Percentiles rank a stretch among this genome's conserved stretches.
Conservation (phyloP, 2,329 filamentous ascomycete species). For the Fusarium concolor region DNA sequence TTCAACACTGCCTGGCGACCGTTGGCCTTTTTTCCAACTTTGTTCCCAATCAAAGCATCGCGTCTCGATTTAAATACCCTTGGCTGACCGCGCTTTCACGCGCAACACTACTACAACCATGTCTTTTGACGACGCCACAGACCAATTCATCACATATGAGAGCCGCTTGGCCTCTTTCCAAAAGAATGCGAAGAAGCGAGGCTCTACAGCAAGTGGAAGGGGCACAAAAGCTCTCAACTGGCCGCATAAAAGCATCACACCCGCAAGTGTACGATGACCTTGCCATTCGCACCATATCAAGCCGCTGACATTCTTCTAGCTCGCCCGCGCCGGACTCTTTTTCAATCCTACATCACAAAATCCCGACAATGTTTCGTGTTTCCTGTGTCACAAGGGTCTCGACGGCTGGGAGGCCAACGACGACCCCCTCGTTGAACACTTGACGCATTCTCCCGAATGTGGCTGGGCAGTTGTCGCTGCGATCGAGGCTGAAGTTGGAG, state of each 20-base stretch:
- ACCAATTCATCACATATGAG: constrained; percentile 72
- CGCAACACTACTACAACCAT: constrained; percentile 44
- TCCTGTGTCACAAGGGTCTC: constrained; percentile 83
- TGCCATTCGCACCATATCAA: constrained; percentile 6
- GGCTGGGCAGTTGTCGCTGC: constrained; percentile 84
- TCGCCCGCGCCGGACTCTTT: constrained; percentile 92
- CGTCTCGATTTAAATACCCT: constrained; percentile 32
- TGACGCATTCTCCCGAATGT: constrained; percentile 84
- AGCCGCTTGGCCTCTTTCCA: constrained; percentile 86
- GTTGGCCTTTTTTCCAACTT: constrained; percentile 15
- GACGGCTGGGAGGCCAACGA: constrained; percentile 94
- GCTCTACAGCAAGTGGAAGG: constrained; percentile 69
- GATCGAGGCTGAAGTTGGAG: constrained; percentile 70
- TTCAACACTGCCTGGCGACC: constrained; percentile 3
- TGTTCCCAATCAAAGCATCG: constrained; percentile 30
- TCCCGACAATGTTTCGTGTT: constrained; percentile 91
- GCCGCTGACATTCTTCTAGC: constrained; percentile 62
- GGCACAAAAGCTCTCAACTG: constrained; percentile 72
- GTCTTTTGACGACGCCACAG: constrained; percentile 54
- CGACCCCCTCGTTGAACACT: constrained; percentile 84
- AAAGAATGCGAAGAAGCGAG: constrained; percentile 73
- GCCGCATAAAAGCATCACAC: constrained; percentile 71
- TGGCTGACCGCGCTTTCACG: constrained; percentile 35
- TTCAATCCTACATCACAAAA: constrained; percentile 80
- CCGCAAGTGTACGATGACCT: constrained; percentile 47